Base-by-base conservation (phyloP, 1,284 basidiomycete species). In the Leccinum solheimii region DNA sequence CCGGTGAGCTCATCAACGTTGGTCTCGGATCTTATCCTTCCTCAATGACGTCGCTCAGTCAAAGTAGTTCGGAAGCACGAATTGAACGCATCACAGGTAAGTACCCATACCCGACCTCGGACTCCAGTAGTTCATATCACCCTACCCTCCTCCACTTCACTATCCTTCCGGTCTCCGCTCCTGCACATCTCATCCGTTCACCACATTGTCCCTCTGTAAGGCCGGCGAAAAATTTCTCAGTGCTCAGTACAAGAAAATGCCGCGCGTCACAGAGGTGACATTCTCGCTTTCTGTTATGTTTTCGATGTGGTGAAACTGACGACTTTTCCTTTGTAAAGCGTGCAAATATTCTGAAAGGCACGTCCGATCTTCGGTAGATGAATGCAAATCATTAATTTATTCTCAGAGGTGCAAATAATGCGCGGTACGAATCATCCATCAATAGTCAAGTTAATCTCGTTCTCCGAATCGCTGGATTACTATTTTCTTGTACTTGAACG, bases 1-100 rank as follows among this genome's bases (percentile, higher is more conserved):
- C 97, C 66, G 87, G 95, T 93, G 72, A 61, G 69, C 19, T 26
- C 52, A 45, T 34, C 11, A 64, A 80, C 77, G 7, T 55, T 57
- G 60, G 43, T 49, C 8, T 54, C 58, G 8, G 32, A 55, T 58
- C 23, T 38, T 48, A 19, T 27, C 7, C 55, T n/a, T 30, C 52
- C 16, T 52, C 66, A 23, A 75, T 54, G 11, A 38, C 45, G 32
- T 50, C 67, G 48, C 64, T 11, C 75, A 90, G 93, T 98, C 81
- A 98, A 98, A 79, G 92, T 97, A 57, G 97, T 99, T 57, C 91
- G 97, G 72, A 99, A 99, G 77, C 97, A 88, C 73, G 97, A 99
- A 73, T 81, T 98, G 62, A 98, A 93, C 75, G 87, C 92, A 54
- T 91, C 91, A 13, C 97, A 99, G 92, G 97, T 98, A 77, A 88